phyloP scores from a whole-genome alignment of 2,329 filamentous ascomycete species.

The Claviceps sorghi region DNA sequence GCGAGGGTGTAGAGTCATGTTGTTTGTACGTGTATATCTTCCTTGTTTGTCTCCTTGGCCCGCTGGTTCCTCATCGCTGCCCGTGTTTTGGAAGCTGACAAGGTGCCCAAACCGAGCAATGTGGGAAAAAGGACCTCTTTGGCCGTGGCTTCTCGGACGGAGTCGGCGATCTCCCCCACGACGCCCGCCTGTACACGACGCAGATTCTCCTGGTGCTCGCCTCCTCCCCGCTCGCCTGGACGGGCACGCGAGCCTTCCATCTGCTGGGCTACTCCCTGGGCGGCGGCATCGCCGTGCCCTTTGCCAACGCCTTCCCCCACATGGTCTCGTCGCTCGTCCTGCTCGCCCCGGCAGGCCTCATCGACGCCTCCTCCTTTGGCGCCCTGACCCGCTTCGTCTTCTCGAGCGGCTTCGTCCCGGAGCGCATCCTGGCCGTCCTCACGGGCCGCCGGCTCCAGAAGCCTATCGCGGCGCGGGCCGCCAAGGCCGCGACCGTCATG shows the following conservation, averaged over 20 bases:
- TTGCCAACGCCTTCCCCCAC: conserved; percentile 57
- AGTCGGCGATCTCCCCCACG: conserved; percentile 52
- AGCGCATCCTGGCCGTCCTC: conserved; percentile 32
- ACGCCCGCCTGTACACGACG: conserved; percentile 56
- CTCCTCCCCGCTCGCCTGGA: conserved; percentile 58
- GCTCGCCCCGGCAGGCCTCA: conserved; percentile 64
- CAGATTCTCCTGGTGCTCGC: conserved; percentile 58
- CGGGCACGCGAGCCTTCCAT: conserved; percentile 40
- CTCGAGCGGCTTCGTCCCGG: conserved; percentile 38
- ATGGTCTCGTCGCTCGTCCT: conserved; percentile 58
- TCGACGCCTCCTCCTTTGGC: conserved; percentile 42
- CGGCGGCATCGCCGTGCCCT: conserved; percentile 61
- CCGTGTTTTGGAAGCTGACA: no score
- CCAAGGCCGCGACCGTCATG: conserved; percentile 8
- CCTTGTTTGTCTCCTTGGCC: not conserved
- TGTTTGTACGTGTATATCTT: conserved; percentile 41
- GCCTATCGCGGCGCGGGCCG: conserved; percentile 31
- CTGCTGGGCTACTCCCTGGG: conserved; percentile 72
- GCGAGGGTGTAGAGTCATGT: conserved; percentile 63
- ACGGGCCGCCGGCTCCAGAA: conserved; percentile 33
- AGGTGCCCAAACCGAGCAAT: not conserved
- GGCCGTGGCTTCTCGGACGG: conserved; percentile 53
- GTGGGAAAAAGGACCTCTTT: conserved; percentile 42
- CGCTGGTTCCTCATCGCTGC: no score
- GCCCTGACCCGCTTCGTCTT: conserved; percentile 35